Base-by-base conservation (phyloP, 2,329 filamentous ascomycete species). In the Microsporum audouinii region DNA sequence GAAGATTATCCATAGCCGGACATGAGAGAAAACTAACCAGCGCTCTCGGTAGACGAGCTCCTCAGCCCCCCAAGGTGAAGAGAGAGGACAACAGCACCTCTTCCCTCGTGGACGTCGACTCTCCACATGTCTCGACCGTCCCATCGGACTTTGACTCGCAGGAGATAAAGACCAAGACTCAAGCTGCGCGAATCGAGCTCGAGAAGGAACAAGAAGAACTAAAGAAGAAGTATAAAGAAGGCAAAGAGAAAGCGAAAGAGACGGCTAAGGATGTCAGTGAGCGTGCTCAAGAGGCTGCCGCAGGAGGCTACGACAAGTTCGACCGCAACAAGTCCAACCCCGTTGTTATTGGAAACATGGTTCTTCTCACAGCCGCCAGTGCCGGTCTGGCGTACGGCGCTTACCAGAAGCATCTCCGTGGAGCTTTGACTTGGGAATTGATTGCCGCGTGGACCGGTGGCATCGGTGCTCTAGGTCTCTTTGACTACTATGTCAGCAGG, bases 401-500 rank as follows among this genome's bases (percentile, higher is more conserved):
- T 14, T 79, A 78, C 66, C 71, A 71, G 63, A 78, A 78, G 69
- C 75, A 79, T 63, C 63, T 69, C 1, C 68, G 72, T 59, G 77
- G 77, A 45, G 73, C 75, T 64, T 69, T 80, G 62, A 77, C 77
- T 17, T 78, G 76, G 76, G 69, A 78, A 64, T 62, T 78, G 51
- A 72, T 76, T 60, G 76, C 77, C 8, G 62, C 73, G 5, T 74
- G 72, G 65, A 72, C 75, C 36, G 77, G 75, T 7, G 75, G 70
- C 31, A 72, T 80, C 17, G 76, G 76, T 29, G 72, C 75, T 10
- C 71, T 78, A 51, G 76, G 75, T 59, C 70, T 73, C 2, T 75
- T 72, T 34, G 78, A 80, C 67, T 80, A 78, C 67, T 78, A 74
- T 61, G 73, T 77, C 49, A 80, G 77, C 76, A 78, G 77, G 77